phyloP scores from a whole-genome alignment of 2,329 filamentous ascomycete species.

The Xylaria sp. region DNA sequence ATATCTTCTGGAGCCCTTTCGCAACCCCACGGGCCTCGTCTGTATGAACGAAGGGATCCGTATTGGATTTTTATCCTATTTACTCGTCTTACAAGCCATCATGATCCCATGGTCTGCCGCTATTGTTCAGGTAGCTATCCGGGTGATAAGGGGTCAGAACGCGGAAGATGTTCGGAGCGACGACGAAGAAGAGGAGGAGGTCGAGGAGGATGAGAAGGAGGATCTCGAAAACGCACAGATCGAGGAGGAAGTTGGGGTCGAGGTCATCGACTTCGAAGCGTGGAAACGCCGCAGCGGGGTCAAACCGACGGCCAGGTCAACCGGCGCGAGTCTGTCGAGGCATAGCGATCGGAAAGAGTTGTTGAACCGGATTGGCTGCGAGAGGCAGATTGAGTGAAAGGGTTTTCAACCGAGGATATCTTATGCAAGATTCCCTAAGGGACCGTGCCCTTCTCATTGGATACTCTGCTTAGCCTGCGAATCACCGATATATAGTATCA shows the following conservation, averaged over 20 bases:
- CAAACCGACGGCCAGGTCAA: conserved; percentile 61
- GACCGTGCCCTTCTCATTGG: background rate
- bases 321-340: conserved; percentile 71
- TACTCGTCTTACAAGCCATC: conserved; percentile 82
- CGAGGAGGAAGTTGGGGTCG: conserved; percentile 81
- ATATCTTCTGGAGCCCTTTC: conserved; percentile 79
- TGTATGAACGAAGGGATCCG: conserved; percentile 82
- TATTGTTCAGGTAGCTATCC: conserved; percentile 83
- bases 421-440: background rate
- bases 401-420: background rate
- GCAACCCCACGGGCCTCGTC: conserved; percentile 75
- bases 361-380: conserved; percentile 81
- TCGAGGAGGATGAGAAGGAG: conserved; percentile 59
- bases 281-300: conserved; percentile 66
- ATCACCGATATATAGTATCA: background rate
- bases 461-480: background rate
- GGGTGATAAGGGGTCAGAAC: conserved; percentile 77
- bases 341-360: conserved; percentile 82
- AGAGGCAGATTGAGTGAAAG: conserved; percentile 71
- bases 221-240: conserved; percentile 55
- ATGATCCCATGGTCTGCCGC: conserved; percentile 88
- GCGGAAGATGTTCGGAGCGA: conserved; percentile 90
- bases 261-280: conserved; percentile 72
- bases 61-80: conserved; percentile 77
- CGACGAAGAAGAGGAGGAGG: conserved; percentile 77